phyloP scores from a whole-genome alignment of 148 eudicot species.

The Rhododendron griersonianum region DNA sequence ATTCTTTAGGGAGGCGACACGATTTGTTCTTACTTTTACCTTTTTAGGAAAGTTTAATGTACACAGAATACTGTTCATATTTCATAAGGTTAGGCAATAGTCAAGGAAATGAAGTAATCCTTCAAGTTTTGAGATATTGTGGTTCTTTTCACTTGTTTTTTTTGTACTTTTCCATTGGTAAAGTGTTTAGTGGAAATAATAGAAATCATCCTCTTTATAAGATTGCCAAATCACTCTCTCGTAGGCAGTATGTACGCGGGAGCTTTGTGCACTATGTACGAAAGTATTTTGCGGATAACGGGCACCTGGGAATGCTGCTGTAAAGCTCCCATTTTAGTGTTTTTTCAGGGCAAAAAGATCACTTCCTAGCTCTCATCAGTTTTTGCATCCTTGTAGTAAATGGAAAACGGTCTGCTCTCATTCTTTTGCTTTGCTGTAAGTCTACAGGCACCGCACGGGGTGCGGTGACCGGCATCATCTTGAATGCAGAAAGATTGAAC shows the following conservation, averaged over 20 bases:
- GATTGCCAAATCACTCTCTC: background rate
- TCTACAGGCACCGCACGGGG: no score
- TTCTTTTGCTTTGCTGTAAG: background rate
- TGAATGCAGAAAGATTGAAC: background rate
- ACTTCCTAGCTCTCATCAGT: background rate
- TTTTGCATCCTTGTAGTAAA: background rate
- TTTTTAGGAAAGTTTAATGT: conserved; percentile 1
- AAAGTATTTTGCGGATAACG: background rate
- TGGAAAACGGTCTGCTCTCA: background rate
- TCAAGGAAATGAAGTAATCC: background rate
- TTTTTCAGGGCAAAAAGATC: background rate
- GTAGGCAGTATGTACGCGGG: background rate
- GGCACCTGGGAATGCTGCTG: background rate
- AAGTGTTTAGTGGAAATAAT: background rate
- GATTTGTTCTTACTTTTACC: background rate
- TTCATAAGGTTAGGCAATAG: background rate
- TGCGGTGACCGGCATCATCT: background rate
- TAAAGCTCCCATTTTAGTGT: background rate
- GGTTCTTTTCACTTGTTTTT: background rate
- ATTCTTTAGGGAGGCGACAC: background rate
- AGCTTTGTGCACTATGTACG: background rate
- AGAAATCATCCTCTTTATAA: background rate
- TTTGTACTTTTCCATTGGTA: background rate
- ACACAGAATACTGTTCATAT: conserved; percentile 11
- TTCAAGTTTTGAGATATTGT: conserved; percentile 4